A percentile compares a stretch with the other conserved stretches of the same genome.
Conservation (phyloP, 1,284 basidiomycete genomes). For the Malassezia brasiliensis region DNA sequence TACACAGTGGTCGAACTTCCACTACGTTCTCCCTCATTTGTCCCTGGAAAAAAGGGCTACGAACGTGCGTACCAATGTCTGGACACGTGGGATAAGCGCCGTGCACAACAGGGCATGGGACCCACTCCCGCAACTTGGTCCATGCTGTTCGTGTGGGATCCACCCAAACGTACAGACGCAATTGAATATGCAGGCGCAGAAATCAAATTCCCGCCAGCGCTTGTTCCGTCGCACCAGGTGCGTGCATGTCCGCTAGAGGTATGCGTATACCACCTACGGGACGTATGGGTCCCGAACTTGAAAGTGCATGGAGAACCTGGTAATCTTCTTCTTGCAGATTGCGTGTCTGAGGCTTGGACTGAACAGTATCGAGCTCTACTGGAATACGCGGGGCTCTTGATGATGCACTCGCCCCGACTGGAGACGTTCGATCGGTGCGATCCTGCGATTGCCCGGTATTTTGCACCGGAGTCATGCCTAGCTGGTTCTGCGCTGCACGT, state of each 20-base stretch:
- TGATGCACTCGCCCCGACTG: conserved; percentile 4
- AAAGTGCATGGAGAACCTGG: not conserved
- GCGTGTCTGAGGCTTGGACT: not conserved
- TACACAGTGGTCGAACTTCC: conserved; percentile 29
- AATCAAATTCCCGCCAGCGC: not conserved
- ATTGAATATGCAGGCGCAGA: not conserved
- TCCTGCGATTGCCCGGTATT: conserved; percentile 1
- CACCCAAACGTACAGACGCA: not conserved
- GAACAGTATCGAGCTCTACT: not conserved
- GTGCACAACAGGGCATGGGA: not conserved
- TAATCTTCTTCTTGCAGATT: not conserved
- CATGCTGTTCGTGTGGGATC: conserved; percentile 1
- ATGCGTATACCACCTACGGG: not conserved
- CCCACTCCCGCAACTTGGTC: conserved; percentile 14
- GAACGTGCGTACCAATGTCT: conserved; percentile 29
- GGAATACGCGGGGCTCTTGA: conserved; percentile 9
- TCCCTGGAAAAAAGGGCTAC: conserved; percentile 39
- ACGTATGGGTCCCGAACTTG: conserved; percentile 10
- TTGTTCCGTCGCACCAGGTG: not conserved
- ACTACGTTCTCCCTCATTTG: conserved; percentile 31
- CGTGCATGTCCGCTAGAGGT: not conserved
- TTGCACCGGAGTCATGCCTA: not conserved
- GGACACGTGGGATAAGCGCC: conserved; percentile 25
- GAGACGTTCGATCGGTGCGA: conserved; percentile 13
- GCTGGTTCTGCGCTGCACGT: not conserved